These are phyloP conservation scores for Trichomonascaceae sp. DNA, from an alignment of 1,139 yeast genomes.

Conservation along the genomic window DNA sequence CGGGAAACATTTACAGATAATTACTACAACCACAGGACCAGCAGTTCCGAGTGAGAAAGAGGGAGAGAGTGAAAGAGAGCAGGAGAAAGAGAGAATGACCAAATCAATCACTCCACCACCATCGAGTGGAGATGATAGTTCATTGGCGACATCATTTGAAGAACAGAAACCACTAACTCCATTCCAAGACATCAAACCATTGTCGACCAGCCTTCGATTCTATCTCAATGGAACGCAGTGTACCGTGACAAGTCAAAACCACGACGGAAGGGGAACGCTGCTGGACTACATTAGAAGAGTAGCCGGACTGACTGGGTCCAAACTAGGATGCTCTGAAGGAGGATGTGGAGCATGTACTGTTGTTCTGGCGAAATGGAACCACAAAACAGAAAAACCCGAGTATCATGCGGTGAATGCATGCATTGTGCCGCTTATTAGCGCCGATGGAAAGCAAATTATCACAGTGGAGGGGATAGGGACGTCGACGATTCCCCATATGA, in stretches of 20 bases:
- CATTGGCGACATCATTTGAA: too few species aligned
- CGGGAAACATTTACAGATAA: too few species aligned
- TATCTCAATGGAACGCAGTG: slow-evolving; percentile 29
- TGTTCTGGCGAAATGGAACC: slow-evolving; percentile 26
- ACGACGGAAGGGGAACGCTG: slow-evolving; percentile 31
- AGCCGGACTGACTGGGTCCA: slow-evolving; percentile 30
- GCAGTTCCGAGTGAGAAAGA: too few species aligned
- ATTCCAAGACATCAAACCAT: too few species aligned
- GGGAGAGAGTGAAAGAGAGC: too few species aligned
- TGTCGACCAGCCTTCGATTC: too few species aligned
- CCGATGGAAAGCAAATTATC: slow-evolving; percentile 33
- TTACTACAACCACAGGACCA: too few species aligned
- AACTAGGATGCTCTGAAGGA: slow-evolving; percentile 36
- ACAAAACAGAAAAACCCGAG: slow-evolving; percentile 15
- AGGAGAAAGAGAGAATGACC: too few species aligned
- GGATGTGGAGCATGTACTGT: slow-evolving; percentile 39
- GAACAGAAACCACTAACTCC: too few species aligned
- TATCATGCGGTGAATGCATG: slow-evolving; percentile 32
- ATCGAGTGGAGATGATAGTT: too few species aligned
- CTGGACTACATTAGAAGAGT: slow-evolving; percentile 29
- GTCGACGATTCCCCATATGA: slow-evolving; percentile 30
- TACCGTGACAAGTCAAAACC: slow-evolving; percentile 20
- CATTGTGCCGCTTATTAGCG: slow-evolving; percentile 31
- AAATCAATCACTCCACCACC: too few species aligned
- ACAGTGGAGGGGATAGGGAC: slow-evolving; percentile 35